Evolutionary conservation across 2,329 filamentous ascomycete species (phyloP).

Genomic region (Exutisphaerella laricina): DNA sequence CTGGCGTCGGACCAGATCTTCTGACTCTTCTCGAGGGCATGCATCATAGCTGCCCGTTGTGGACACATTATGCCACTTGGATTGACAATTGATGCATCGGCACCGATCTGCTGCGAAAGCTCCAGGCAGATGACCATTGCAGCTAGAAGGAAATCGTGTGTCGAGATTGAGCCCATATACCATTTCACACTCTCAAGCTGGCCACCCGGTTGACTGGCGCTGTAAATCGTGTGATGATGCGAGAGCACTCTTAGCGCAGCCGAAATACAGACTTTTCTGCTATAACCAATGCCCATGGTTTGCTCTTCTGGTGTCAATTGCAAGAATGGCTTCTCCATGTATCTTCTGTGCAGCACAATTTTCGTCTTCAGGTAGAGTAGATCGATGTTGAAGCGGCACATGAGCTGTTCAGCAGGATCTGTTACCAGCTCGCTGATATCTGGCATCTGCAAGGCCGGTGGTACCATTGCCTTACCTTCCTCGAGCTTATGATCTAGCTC

Average conservation of each 20-base stretch:
- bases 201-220: constrained; percentile 43
- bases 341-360: constrained; percentile 51
- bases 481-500: constrained; percentile 35
- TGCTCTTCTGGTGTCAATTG: constrained; percentile 31
- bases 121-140: constrained; percentile 47
- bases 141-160: constrained; percentile 46
- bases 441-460: constrained; percentile 35
- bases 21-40: constrained; percentile 31
- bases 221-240: constrained; percentile 47
- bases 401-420: constrained; percentile 47
- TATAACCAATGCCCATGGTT: constrained; percentile 27
- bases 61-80: constrained; percentile 21
- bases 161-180: constrained; percentile 43
- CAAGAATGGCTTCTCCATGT: constrained; percentile 37
- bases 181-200: constrained; percentile 42
- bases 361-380: constrained; percentile 48
- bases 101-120: constrained; percentile 30
- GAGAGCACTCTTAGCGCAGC: constrained; percentile 46
- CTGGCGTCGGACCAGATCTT: constrained; percentile 28
- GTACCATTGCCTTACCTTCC: constrained; percentile 32
- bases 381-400: constrained; percentile 49
- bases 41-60: constrained; percentile 26
- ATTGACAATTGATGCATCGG: constrained; percentile 9
- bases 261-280: constrained; percentile 41
- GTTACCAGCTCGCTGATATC: constrained; percentile 41